Percentiles rank a stretch among this genome's conserved stretches.
Conservation (phyloP, 1,139 yeast species). For the Candida frijolesensis region DNA sequence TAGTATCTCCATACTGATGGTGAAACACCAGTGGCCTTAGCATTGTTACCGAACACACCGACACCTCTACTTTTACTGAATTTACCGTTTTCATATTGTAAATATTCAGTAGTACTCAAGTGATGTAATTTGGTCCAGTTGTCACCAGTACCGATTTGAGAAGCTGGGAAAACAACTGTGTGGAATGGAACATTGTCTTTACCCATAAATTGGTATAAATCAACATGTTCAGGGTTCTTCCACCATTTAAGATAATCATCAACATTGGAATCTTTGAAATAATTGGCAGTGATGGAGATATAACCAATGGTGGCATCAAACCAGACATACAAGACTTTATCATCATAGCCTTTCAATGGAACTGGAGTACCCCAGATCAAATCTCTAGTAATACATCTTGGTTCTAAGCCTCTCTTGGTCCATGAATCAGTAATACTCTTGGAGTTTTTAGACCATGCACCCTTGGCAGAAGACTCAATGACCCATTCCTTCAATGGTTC, state of each 20-base stretch:
- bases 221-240: slow-evolving; percentile 83
- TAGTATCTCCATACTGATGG: slow-evolving; percentile 98
- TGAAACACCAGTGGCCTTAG: slow-evolving; percentile 86
- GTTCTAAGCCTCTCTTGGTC: slow-evolving; percentile 90
- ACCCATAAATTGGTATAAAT: slow-evolving; percentile 97
- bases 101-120: slow-evolving; percentile 90
- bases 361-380: slow-evolving; percentile 98
- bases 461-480: slow-evolving; percentile 62
- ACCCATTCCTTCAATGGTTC: slow-evolving; percentile 75
- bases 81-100: slow-evolving; percentile 97
- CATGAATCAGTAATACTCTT: slow-evolving; percentile 86
- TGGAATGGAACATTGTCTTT: slow-evolving; percentile 99
- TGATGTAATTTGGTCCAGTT: slow-evolving; percentile 91
- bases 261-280: slow-evolving; percentile 56
- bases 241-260: slow-evolving; percentile 84
- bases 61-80: slow-evolving; percentile 95
- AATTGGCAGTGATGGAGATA: slow-evolving; percentile 92
- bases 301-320: slow-evolving; percentile 98
- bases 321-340: slow-evolving; percentile 96
- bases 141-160: slow-evolving; percentile 86
- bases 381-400: slow-evolving; percentile 97
- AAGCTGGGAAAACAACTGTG: slow-evolving; percentile 94
- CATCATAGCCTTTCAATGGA: slow-evolving; percentile 77
- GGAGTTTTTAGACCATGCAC: slow-evolving; percentile 91
- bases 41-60: slow-evolving; percentile 98